Evolutionary conservation across 306 rosid species (phyloP).

Genomic region (Ziziphus jujuba): DNA sequence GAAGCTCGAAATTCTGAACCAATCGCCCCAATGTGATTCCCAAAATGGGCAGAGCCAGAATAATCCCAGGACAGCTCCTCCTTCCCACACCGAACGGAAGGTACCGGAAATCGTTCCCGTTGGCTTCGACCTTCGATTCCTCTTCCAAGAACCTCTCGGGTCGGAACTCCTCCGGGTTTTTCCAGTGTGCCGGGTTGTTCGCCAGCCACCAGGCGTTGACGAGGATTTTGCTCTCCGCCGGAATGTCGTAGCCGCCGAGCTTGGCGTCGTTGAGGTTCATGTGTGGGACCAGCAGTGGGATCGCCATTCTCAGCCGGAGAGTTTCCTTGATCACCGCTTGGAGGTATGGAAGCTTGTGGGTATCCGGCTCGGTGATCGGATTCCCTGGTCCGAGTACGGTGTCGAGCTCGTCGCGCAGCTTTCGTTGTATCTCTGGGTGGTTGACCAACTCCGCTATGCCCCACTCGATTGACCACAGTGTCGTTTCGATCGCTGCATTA

Average conservation of each 20-base stretch:
- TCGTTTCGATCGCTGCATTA: neutral
- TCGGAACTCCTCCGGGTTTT: neutral
- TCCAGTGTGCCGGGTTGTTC: slow-evolving; percentile 1
- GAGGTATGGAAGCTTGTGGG: neutral
- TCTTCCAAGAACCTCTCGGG: slow-evolving; percentile 2
- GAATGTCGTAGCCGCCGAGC: slow-evolving; percentile 7
- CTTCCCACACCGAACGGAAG: slow-evolving; percentile 5
- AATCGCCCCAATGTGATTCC: slow-evolving; percentile 4
- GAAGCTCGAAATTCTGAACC: slow-evolving; percentile 6
- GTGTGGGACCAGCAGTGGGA: slow-evolving; percentile 5
- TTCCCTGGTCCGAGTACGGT: neutral
- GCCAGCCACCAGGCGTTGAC: slow-evolving; percentile 8
- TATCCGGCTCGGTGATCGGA: slow-evolving; percentile 3
- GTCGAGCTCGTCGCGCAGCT: neutral
- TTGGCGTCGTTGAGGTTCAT: slow-evolving; percentile 6
- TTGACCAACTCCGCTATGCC: slow-evolving; percentile 1
- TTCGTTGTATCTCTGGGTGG: neutral
- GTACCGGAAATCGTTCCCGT: slow-evolving; percentile 6
- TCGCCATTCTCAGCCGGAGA: slow-evolving; percentile 5
- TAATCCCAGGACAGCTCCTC: slow-evolving; percentile 1
- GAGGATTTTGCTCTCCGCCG: slow-evolving; percentile 2
- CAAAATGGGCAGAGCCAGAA: neutral
- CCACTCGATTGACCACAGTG: slow-evolving; percentile 2
- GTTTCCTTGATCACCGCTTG: slow-evolving; percentile 9
- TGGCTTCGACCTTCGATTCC: slow-evolving; percentile 3